These are phyloP conservation scores for Phytophthora pinifolia DNA, from an alignment of 352 stramenopile genomes.

Conservation along the genomic window DNA sequence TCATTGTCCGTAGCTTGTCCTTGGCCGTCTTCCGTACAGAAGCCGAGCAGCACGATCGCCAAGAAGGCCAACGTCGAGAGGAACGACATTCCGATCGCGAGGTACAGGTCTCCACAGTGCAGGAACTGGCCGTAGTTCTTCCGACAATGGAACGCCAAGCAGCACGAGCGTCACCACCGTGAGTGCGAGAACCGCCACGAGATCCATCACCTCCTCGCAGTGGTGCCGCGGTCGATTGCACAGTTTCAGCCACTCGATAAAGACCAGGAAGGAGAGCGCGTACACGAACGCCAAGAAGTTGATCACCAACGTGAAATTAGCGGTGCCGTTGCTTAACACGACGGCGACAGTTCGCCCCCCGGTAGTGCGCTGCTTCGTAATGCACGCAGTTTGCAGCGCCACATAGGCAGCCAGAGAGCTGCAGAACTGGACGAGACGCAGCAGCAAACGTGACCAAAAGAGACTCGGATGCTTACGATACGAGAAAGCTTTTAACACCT, in stretches of 20 bases:
- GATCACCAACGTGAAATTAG: constrained; percentile 56
- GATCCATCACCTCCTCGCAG: constrained; percentile 51
- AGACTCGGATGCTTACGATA: no score
- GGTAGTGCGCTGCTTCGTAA: constrained; percentile 21
- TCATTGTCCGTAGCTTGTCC: neutral
- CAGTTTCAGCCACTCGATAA: constrained; percentile 46
- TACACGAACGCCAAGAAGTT: constrained; percentile 73
- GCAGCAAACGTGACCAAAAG: constrained; percentile 41
- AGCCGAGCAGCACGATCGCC: constrained; percentile 41
- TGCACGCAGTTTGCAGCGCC: constrained; percentile 48
- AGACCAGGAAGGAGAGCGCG: constrained; percentile 52
- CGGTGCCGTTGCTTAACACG: constrained; percentile 49
- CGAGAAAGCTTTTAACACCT: no score
- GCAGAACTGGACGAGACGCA: constrained; percentile 66
- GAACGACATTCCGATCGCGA: constrained; percentile 56
- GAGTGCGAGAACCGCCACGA: constrained; percentile 41
- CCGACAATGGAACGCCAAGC: constrained; percentile 49
- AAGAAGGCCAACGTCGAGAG: constrained; percentile 55
- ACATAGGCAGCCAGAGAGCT: constrained; percentile 57
- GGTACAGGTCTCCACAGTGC: constrained; percentile 46
- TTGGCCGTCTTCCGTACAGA: constrained; percentile 22
- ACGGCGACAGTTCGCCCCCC: constrained; percentile 40
- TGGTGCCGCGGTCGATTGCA: constrained; percentile 44
- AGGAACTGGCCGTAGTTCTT: constrained; percentile 55
- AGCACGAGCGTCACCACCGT: constrained; percentile 54